Percentiles rank a stretch among this genome's conserved stretches.
phyloP scores from a whole-genome alignment of 2,329 filamentous ascomycete species.

The Cercospora sesami region DNA sequence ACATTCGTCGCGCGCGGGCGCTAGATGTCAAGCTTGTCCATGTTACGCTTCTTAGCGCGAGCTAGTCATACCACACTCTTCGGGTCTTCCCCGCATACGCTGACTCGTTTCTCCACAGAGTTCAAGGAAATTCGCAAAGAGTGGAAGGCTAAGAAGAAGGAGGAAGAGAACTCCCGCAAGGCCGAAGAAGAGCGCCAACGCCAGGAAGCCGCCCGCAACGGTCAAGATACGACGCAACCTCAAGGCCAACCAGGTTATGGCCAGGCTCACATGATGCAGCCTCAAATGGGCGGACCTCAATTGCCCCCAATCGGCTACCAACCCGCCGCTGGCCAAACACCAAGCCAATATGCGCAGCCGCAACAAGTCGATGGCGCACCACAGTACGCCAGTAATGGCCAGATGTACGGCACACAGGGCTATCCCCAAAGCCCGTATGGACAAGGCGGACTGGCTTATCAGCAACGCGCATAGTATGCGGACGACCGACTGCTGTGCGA shows the following conservation, averaged over 20 bases:
- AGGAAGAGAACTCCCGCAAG: slow-evolving; percentile 88
- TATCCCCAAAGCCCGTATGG: slow-evolving; percentile 55
- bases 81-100: slow-evolving; percentile 35
- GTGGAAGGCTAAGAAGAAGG: slow-evolving; percentile 99
- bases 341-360: slow-evolving; percentile 50
- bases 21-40: slow-evolving; percentile 34
- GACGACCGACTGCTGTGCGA: slow-evolving; percentile 9
- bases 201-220: slow-evolving; percentile 59
- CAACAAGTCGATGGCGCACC: slow-evolving; percentile 51
- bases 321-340: slow-evolving; percentile 46
- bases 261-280: slow-evolving; percentile 47
- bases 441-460: slow-evolving; percentile 51
- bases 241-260: slow-evolving; percentile 52
- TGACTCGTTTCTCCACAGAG: slow-evolving; percentile 59
- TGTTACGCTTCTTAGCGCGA: slow-evolving; percentile 36
- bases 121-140: slow-evolving; percentile 99
- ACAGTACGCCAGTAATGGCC: slow-evolving; percentile 48
- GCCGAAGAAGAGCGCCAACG: slow-evolving; percentile 82
- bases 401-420: slow-evolving; percentile 50
- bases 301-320: slow-evolving; percentile 55
- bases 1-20: slow-evolving; percentile 33
- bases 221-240: slow-evolving; percentile 52
- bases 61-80: slow-evolving; percentile 31
- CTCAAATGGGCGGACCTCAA: slow-evolving; percentile 50
- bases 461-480: slow-evolving; percentile 33